phyloP scores from a whole-genome alignment of 371 early-diverging fungal genomes.

The Mucor piriformis region DNA sequence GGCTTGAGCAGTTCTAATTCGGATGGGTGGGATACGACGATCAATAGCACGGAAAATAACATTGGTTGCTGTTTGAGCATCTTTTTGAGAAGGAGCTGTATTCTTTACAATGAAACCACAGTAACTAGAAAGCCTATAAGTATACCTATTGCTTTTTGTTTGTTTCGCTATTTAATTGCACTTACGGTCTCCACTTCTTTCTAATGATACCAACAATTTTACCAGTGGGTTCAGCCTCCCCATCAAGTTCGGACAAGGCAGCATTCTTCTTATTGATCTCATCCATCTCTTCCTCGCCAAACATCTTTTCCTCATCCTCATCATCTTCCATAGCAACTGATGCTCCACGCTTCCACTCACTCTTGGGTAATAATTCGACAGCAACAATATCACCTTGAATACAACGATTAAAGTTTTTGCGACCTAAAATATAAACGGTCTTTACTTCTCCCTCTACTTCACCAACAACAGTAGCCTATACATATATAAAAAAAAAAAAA shows the following conservation, averaged over 20 bases:
- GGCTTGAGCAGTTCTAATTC: constrained; percentile 90
- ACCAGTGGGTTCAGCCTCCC: constrained; percentile 71
- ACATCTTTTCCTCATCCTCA: constrained; percentile 45
- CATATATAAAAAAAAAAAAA: not conserved
- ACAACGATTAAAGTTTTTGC: constrained; percentile 86
- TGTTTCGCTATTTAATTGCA: not conserved
- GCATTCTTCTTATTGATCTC: constrained; percentile 21
- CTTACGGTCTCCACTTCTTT: constrained; percentile 89
- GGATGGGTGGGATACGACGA: constrained; percentile 88
- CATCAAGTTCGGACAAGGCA: constrained; percentile 21
- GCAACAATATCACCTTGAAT: constrained; percentile 92
- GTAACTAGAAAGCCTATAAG: constrained; percentile 53
- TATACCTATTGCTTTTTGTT: not conserved
- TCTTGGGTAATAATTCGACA: constrained; percentile 80
- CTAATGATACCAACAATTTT: constrained; percentile 92
- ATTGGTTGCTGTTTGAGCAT: constrained; percentile 51
- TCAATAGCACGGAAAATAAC: constrained; percentile 90
- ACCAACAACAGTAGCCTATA: constrained; percentile 75
- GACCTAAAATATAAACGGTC: constrained; percentile 81
- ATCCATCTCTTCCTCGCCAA: constrained; percentile 45
- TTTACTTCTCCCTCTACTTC: constrained; percentile 74
- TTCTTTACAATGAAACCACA: constrained; percentile 91
- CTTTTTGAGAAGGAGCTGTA: constrained; percentile 58
- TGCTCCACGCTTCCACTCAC: constrained; percentile 80
- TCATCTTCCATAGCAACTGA: constrained; percentile 75